These are phyloP conservation scores for Naematelia aurantialba DNA, from an alignment of 768 basidiomycete genomes.

Conservation along the genomic window DNA sequence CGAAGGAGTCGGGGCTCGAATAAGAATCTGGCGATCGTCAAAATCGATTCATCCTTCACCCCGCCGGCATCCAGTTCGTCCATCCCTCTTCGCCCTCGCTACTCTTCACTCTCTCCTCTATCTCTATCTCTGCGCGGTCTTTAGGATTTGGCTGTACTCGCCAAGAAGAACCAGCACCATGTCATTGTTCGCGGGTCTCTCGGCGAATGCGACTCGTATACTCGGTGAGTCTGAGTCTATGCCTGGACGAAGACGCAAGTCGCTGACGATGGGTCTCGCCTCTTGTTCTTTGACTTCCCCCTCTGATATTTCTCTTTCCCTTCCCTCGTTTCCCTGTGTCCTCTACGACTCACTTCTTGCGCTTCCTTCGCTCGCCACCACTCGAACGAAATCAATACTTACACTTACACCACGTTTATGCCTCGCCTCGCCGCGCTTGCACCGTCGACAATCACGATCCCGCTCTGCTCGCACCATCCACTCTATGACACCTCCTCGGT, in stretches of 20 bases:
- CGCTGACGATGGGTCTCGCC: background rate
- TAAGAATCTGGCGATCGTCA: background rate
- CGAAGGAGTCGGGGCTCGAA: too few species aligned
- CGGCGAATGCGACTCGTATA: background rate
- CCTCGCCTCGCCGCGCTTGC: background rate
- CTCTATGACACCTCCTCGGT: too few species aligned
- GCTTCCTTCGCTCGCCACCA: background rate
- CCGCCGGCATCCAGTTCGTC: background rate
- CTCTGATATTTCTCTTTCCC: background rate
- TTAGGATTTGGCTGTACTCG: too few species aligned
- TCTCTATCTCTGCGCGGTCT: too few species aligned
- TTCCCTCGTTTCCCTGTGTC: background rate
- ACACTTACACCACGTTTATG: too few species aligned
- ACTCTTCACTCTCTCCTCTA: background rate
- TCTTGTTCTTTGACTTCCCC: background rate
- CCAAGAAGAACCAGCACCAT: too few species aligned
- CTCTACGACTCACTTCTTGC: background rate
- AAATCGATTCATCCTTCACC: background rate
- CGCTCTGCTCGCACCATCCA: too few species aligned
- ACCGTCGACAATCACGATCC: too few species aligned
- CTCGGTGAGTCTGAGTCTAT: background rate
- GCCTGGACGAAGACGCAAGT: background rate
- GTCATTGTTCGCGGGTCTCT: background rate
- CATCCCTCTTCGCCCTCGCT: background rate
- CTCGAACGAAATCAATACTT: too few species aligned